Base-by-base conservation (phyloP, 83 land plant species). In the Thuja plicata region DNA sequence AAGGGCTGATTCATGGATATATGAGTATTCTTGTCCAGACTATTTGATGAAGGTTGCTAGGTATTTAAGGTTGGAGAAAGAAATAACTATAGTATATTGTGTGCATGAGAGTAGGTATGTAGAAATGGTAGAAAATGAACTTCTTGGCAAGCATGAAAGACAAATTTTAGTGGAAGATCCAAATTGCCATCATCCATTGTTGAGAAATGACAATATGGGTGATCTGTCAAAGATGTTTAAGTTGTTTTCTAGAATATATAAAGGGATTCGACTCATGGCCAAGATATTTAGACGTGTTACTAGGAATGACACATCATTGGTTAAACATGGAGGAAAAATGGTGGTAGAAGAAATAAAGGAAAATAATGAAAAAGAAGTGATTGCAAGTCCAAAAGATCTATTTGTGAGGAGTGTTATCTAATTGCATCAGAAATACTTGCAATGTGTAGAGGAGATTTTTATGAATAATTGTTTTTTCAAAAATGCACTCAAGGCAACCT, bases 381-480 rank as follows among this genome's bases (percentile, higher is more conserved):
- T 2, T 30, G n/a, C 40, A 85, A 15, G 73, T 41, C 35, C 38
- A 84, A 24, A 90, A 94, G 97, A 93, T 95, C 45, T 3, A 10
- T 95, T 97, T 92, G 95, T 97, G 85, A 93, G 95, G 19, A 95
- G 95, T 89, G 92, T 96, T 12, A 96, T 96, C 89, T 96, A 96
- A 87, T 91, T 97, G 35, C 99, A 96, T 92, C 97, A 97, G 92
- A 97, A 96, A 88, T 97, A 94, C 76, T 87, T 96, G 91, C 91
- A 91, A 43, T 95, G 45, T 43, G 45, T 43, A 7, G 45, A 43
- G 45, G 45, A 43, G 45, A 43, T 3, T 43, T 43, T 43, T 86
- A 71, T 78, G 13, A 95, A 96, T 57, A 94, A 97, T 87, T 93
- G 93, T 3, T 95, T 97, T 38, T 97, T 97, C 66, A 96, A 96